Conservation (phyloP, 2,329 filamentous ascomycete genomes). For the Xylaria sp. region DNA sequence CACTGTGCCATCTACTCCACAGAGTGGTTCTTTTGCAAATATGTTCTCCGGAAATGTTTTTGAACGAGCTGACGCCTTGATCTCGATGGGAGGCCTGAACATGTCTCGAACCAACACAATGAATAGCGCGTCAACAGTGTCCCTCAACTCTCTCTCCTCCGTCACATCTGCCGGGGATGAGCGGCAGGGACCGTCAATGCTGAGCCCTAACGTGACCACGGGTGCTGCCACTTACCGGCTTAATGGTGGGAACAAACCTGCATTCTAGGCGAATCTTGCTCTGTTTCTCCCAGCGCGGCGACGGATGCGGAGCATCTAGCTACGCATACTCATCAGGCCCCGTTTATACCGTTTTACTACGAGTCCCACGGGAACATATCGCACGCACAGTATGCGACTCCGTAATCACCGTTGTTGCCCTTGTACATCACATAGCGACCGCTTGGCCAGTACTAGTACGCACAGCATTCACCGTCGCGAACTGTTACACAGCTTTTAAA, state of each 20-base stretch:
- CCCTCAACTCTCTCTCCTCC: conserved; percentile 49
- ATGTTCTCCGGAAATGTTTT: conserved; percentile 70
- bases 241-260: conserved; percentile 48
- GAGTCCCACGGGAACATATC: background rate
- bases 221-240: conserved; percentile 42
- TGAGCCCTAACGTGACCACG: conserved; percentile 46
- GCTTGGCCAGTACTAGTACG: conserved; percentile 15
- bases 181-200: conserved; percentile 44
- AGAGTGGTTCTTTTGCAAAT: conserved; percentile 65
- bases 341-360: conserved; percentile 3
- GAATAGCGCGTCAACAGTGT: conserved; percentile 52
- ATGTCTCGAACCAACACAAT: conserved; percentile 64
- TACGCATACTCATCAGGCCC: background rate
- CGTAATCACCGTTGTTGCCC: background rate
- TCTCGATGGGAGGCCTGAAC: conserved; percentile 67
- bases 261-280: conserved; percentile 48
- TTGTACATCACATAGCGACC: conserved; percentile 20
- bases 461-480: conserved; percentile 2
- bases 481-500: background rate
- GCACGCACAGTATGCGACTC: conserved; percentile 10
- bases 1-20: conserved; percentile 80
- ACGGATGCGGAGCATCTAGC: conserved; percentile 39
- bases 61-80: conserved; percentile 68
- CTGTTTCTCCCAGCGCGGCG: conserved; percentile 38
- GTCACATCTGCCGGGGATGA: conserved; percentile 48